Conservation (phyloP, 305 asterid species). For the Fraxinus latifolia region DNA sequence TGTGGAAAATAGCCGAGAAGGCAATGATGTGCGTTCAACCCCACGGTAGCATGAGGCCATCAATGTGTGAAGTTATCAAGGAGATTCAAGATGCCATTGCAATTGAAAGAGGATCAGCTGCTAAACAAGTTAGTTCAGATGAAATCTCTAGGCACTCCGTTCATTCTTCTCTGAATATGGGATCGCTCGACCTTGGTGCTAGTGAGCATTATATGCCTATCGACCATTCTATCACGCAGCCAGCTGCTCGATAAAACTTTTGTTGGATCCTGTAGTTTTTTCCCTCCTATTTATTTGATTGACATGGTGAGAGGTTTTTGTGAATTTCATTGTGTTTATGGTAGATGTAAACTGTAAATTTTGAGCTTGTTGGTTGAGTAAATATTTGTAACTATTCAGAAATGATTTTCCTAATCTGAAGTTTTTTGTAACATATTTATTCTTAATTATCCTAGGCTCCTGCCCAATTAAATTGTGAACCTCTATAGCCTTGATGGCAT, state of each 20-base stretch:
- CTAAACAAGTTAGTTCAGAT: slow-evolving; percentile 73
- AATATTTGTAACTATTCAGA: not conserved
- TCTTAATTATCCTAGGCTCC: not conserved
- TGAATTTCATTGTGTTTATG: not conserved
- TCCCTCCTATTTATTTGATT: slow-evolving; percentile 17
- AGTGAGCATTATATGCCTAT: slow-evolving; percentile 66
- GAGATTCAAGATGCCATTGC: slow-evolving; percentile 87
- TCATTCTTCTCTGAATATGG: slow-evolving; percentile 67
- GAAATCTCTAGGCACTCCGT: slow-evolving; percentile 71
- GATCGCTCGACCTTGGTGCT: slow-evolving; percentile 56
- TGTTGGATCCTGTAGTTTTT: not conserved
- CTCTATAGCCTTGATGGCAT: not conserved
- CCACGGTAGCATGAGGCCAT: slow-evolving; percentile 91
- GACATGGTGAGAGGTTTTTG: slow-evolving; percentile 10
- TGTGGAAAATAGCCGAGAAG: slow-evolving; percentile 99
- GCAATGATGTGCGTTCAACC: slow-evolving; percentile 93
- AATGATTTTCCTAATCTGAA: not conserved
- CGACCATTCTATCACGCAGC: slow-evolving; percentile 68
- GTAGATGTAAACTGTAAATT: slow-evolving; percentile 31
- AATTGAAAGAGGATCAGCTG: slow-evolving; percentile 63
- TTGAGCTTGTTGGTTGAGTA: slow-evolving; percentile 19
- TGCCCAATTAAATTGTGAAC: not conserved
- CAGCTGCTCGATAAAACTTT: slow-evolving; percentile 64
- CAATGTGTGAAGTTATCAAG: slow-evolving; percentile 82
- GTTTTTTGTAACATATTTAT: not conserved